Evolutionary conservation across 768 basidiomycete species (phyloP), one percentile per base, ranked within the genome.

Genomic region (Lanmaoa rubissima): DNA sequence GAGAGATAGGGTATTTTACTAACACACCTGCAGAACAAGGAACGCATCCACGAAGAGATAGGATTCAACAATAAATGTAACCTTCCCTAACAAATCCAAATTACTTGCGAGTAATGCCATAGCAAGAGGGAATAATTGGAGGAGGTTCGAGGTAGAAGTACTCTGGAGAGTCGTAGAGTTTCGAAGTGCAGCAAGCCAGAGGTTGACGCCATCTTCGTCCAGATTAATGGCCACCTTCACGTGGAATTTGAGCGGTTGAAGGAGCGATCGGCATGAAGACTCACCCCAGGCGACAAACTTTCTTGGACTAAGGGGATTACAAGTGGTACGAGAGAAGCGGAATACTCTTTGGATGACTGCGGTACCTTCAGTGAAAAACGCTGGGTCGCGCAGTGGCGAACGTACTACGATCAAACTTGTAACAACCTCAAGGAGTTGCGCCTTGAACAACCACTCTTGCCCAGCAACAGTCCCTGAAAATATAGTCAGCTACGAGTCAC

Each of bases 31-130:
- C 46, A 93, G 69, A 55, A 94, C 77, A 11, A 73, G 64, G 17
- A 72, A 57, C 0, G 83, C 82, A 69, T 91, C 88, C 17, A 91
- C 76, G n/a, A 96, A 69, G 56, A 91, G 74, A 67, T 94, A 95
- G 6, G 88, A 86, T 67, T 92, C 89, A 24, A 92, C 62, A 53
- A 94, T 82, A 54, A 73, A 75, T 17, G 82, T 82, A 28, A 86
- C 79, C 51, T 78, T 85, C 14, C 88, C 89, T 19, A 94, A 74
- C 21, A 92, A 70, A 61, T 94, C 92, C 43, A 92, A 73, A 59
- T 94, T 92, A 31, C 74, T 75, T 1, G 79, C 77, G 17, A 95
- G 73, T 5, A 92, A 70, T n/a, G 73, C 53, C 12, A 91, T 67
- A 3, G 82, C 82, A 35, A 80, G 66, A 17, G 89, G 90, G 53